Base-by-base conservation (phyloP, 1,139 yeast species). In the Saccharomyces pastorianus region DNA sequence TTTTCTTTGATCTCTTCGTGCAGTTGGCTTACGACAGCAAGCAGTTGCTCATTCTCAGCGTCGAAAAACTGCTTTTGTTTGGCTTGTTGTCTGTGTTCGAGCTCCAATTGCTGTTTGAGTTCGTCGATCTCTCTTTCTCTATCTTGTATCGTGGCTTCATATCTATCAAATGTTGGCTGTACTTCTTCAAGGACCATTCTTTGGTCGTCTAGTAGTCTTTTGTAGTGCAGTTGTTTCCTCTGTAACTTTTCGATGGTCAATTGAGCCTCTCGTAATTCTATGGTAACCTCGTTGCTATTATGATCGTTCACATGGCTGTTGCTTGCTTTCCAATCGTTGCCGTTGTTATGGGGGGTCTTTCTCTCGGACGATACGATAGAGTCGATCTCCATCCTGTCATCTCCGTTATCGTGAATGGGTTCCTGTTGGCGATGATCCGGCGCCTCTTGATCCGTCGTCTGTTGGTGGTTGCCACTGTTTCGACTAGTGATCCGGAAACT, bases 101-200 rank as follows among this genome's bases (percentile, higher is more conserved):
- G 51, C 2, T 57, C 55, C 47, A 66, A 44, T 49, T 63, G 63
- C n/a, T 58, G 55, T 49, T 61, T 63, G 42, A 67, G 56, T 6
- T 51, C 51, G 13, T 53, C 49, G 32, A 58, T 59, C 41, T 63
- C 68, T 3, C 49, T 29, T 51, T 65, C 69, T 49, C 63, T 50
- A 8, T 52, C 54, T 23, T 56, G 58, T 34, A 65, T 49, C 29
- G 59, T 62, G 6, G 54, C 57, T 51, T 66, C 70, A 51, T 66
- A 66, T 25, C 58, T 61, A 50, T 67, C 71, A 28, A 67, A 65
- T 2, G 68, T 63, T 6, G 69, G 70, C 49, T 68, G 70, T 8
- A 67, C 56, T 28, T 68, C 71, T 54, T 68, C 71, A 14, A 68
- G 53, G 1, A 68, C 66, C 9, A 59, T 54, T 32, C 70, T 55